Evolutionary conservation across 441 rosid species (phyloP), one percentile per base, ranked within the genome.

Genomic region (California macrophylla): DNA sequence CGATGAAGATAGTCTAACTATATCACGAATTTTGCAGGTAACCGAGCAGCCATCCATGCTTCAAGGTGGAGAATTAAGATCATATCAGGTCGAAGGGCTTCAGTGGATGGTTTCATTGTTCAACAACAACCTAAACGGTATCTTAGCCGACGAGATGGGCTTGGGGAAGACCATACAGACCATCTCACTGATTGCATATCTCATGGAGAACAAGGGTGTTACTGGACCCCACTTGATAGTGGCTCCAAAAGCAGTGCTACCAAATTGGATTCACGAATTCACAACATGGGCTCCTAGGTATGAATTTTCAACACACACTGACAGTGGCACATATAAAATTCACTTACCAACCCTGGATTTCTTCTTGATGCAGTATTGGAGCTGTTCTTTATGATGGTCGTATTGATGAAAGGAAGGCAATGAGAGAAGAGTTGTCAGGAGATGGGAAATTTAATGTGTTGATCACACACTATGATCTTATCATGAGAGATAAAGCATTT

Each of bases 131-230:
- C 88, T 96, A 54, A 96, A 96, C 77, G 99, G 99, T 66, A 93
- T 96, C 79, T 85, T 96, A 84, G 99, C 99, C 64, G 99, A 96
- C 80, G 99, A 96, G 87, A 96, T 96, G 99, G 99, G 99, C 52
- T 73, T 96, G 83, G 99, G 99, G 29, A 96, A 96, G 80, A 93
- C 99, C 65, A 96, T 96, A 72, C 99, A 96, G 80, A 96, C 99
- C 26, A 96, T 96, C 62, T 85, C 99, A 7, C 73, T 93, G 80
- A 82, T 96, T 78, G 97, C 98, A 0, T 88, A 96, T 83, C 92
- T 96, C 69, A 79, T 91, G 81, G 94, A 96, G 83, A 88, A 84
- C 82, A 96, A 93, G 78, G 87, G 87, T 69, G 90, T 93, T 20
- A 67, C 74, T 69, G 97, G 99, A 67, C 99, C 99, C 23, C 89